Conservation (phyloP, 768 basidiomycete species). For the Tylopilus felleus region DNA sequence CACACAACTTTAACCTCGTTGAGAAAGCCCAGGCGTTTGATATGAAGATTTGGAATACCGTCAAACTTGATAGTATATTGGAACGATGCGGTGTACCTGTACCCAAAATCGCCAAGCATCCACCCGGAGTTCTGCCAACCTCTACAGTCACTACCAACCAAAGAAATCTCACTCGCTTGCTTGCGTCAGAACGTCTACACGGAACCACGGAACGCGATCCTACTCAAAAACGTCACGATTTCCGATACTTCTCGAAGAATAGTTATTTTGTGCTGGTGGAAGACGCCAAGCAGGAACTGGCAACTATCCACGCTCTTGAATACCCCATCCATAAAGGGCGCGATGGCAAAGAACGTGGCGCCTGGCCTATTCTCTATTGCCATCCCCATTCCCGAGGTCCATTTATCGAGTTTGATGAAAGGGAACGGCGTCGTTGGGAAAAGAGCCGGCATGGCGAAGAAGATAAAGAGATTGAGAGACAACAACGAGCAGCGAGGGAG, state of each 20-base stretch:
- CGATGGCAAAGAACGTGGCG: constrained; percentile 50
- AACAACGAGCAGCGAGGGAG: constrained; percentile 24
- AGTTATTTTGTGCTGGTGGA: constrained; percentile 88
- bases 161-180: constrained; percentile 55
- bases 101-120: constrained; percentile 26
- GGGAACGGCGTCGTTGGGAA: constrained; percentile 66
- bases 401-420: constrained; percentile 72
- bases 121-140: constrained; percentile 29
- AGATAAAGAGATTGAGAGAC: constrained; percentile 34
- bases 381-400: constrained; percentile 72
- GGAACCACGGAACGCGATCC: constrained; percentile 91
- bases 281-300: constrained; percentile 77
- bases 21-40: constrained; percentile 64
- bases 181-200: constrained; percentile 80
- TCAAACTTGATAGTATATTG: constrained; percentile 69
- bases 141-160: constrained; percentile 33
- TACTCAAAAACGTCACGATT: constrained; percentile 82
- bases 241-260: constrained; percentile 75
- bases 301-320: constrained; percentile 82
- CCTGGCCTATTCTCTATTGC: constrained; percentile 84
- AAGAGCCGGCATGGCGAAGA: constrained; percentile 43
- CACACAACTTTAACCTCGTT: constrained; percentile 47
- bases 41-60: constrained; percentile 84
- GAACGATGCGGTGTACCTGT: constrained; percentile 55
- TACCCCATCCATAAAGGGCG: constrained; percentile 57